Conservation (phyloP, 306 rosid genomes). For the Echinosophora koreensis region DNA sequence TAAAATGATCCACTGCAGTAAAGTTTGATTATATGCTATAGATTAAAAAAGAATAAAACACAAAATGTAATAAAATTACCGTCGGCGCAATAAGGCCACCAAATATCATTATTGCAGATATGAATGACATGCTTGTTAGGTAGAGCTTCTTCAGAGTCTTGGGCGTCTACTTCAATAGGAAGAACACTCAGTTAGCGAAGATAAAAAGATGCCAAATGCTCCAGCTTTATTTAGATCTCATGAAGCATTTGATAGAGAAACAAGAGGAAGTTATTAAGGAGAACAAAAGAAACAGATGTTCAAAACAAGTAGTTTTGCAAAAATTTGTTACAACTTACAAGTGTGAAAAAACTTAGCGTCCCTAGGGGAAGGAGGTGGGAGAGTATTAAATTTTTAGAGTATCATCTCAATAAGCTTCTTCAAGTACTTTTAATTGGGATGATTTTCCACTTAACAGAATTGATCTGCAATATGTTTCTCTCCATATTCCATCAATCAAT, state of each 20-base stretch:
- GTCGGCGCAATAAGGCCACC: constrained; percentile 95
- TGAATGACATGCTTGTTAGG: constrained; percentile 70
- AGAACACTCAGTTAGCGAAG: constrained; percentile 33
- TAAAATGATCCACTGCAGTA: constrained; percentile 1
- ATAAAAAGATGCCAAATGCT: constrained; percentile 13
- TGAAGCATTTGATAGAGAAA: constrained; percentile 36
- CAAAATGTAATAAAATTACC: constrained; percentile 58
- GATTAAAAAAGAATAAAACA: constrained; percentile 11
- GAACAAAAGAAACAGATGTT: constrained; percentile 6
- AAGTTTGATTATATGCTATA: constrained; percentile 9
- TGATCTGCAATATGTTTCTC: constrained; percentile 17
- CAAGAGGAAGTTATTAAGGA: constrained; percentile 25
- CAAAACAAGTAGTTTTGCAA: background rate
- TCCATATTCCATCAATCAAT: constrained; percentile 17
- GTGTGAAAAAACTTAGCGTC: constrained; percentile 5
- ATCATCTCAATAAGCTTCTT: constrained; percentile 3
- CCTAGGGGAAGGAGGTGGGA: background rate
- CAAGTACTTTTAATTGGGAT: background rate
- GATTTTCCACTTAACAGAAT: constrained; percentile 1
- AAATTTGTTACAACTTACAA: background rate
- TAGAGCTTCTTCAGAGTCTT: constrained; percentile 88
- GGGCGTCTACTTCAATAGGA: constrained; percentile 69
- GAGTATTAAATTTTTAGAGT: constrained; percentile 1
- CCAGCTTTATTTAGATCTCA: constrained; percentile 14
- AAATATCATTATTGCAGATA: constrained; percentile 78